Conservation (phyloP, 192 early-diverging fungal species). For the Podila epigama region DNA sequence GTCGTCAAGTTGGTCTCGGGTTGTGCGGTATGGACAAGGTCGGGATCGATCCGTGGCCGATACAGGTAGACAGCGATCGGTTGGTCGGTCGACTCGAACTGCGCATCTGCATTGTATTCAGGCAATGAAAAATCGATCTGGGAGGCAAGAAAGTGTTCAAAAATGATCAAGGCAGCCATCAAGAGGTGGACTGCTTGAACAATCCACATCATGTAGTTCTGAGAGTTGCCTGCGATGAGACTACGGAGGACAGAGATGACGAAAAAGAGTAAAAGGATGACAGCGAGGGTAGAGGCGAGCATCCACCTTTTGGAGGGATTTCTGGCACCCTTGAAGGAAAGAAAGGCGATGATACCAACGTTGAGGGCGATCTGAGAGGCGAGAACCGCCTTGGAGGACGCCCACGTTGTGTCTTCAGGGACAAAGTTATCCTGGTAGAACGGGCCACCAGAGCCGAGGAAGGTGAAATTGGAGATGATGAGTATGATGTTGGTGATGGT, state of each 20-base stretch:
- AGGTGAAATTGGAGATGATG: neutral
- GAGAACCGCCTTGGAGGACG: neutral
- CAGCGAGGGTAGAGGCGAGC: neutral
- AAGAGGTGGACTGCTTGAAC: neutral
- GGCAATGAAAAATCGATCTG: neutral
- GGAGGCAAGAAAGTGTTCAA: neutral
- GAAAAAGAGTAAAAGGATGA: neutral
- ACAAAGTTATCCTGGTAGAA: neutral
- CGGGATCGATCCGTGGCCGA: no score
- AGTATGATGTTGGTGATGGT: neutral
- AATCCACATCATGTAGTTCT: neutral
- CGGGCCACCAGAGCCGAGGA: no score
- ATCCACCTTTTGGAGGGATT: neutral
- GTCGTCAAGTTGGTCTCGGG: no score
- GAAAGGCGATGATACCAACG: neutral
- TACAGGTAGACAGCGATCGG: neutral
- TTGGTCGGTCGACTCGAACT: neutral
- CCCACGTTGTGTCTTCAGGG: neutral
- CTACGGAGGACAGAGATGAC: neutral
- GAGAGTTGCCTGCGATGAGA: neutral
- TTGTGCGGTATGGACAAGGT: no score
- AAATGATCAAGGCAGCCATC: neutral
- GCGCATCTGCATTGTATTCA: neutral
- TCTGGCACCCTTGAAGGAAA: neutral
- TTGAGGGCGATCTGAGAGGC: neutral